These are phyloP conservation scores for Alternaria infectoria DNA, from an alignment of 2,329 filamentous ascomycete genomes.

Conservation along the genomic window DNA sequence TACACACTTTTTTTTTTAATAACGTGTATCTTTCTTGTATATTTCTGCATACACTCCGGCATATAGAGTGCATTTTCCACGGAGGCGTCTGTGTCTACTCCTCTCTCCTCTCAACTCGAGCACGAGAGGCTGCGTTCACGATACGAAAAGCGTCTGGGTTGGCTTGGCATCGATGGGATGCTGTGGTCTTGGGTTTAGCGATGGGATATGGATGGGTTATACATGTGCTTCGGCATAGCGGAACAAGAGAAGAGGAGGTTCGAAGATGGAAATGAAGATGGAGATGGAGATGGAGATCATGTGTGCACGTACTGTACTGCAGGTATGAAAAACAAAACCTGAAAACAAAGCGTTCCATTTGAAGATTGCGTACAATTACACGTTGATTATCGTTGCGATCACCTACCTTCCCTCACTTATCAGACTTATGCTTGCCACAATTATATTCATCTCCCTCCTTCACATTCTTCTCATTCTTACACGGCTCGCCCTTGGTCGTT, in stretches of 20 bases:
- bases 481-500: not conserved
- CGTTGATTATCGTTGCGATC: not conserved
- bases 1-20: conserved; percentile 45
- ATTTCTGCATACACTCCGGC: conserved; percentile 35
- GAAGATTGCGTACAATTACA: not conserved
- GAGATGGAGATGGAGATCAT: not conserved
- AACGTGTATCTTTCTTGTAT: conserved; percentile 42
- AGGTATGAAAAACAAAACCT: not conserved
- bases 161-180: conserved; percentile 9
- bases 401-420: not conserved
- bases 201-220: too few species aligned
- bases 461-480: not conserved
- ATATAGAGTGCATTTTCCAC: too few species aligned
- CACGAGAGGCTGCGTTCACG: too few species aligned
- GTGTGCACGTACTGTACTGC: not conserved
- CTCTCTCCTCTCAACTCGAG: too few species aligned
- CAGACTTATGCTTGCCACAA: not conserved
- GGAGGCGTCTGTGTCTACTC: too few species aligned
- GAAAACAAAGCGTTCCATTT: not conserved
- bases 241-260: too few species aligned
- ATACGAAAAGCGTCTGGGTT: conserved; percentile 21
- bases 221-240: not conserved
- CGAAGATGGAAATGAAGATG: not conserved
- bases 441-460: not conserved
- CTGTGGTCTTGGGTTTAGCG: conserved; percentile 4